Conservation (phyloP, 2,329 filamentous ascomycete species). For the Metarhizium sp. region DNA sequence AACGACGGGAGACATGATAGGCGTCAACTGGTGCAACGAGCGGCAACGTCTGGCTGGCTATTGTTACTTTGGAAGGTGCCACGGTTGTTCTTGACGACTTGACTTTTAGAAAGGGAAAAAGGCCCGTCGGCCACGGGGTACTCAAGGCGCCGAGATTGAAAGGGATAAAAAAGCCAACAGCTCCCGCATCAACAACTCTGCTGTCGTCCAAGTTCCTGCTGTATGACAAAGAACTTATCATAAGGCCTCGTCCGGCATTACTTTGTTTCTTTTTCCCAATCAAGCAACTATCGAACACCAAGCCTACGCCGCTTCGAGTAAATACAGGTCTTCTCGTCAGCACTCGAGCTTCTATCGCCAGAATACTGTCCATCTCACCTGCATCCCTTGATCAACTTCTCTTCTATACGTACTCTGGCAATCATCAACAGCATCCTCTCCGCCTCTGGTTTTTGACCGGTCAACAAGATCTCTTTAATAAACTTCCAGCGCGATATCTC, state of each 20-base stretch:
- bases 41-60: background rate
- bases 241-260: background rate
- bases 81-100: background rate
- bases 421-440: no score
- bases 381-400: background rate
- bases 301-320: no score
- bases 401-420: no score
- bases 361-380: background rate
- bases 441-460: no score
- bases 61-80: background rate
- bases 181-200: background rate
- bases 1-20: background rate
- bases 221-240: no score
- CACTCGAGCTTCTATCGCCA: background rate
- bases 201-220: background rate
- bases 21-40: background rate
- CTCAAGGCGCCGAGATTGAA: background rate
- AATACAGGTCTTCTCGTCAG: no score
- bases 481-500: no score
- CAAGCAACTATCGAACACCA: no score
- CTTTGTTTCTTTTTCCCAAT: background rate
- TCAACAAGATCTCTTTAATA: no score
- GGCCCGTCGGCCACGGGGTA: background rate
- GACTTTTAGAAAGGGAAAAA: background rate
- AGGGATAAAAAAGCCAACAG: constrained; percentile 3